These are phyloP conservation scores for Canariomyces notabilis DNA, from an alignment of 2,329 filamentous ascomycete genomes.

Conservation along the genomic window DNA sequence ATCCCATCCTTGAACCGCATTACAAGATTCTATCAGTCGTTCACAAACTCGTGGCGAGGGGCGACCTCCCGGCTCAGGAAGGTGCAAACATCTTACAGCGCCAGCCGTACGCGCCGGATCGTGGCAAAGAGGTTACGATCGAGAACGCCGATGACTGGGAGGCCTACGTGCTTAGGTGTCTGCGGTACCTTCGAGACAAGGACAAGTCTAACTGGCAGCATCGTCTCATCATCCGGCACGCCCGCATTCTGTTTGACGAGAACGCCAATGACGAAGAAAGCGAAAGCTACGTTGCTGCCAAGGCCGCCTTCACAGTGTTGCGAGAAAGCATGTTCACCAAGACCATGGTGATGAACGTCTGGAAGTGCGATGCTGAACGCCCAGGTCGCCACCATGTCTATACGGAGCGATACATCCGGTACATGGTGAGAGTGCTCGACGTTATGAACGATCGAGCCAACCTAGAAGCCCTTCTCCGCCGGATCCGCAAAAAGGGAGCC, in stretches of 20 bases:
- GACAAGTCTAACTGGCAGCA: constrained; percentile 97
- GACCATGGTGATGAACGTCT: constrained; percentile 90
- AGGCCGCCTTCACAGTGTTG: constrained; percentile 75
- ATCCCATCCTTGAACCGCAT: constrained; percentile 84
- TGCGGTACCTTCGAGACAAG: constrained; percentile 55
- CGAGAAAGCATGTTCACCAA: constrained; percentile 75
- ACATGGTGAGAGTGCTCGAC: constrained; percentile 70
- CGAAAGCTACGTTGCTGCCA: constrained; percentile 57
- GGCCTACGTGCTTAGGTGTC: constrained; percentile 47
- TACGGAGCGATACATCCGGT: constrained; percentile 78
- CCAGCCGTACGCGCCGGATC: constrained; percentile 50
- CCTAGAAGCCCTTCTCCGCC: constrained; percentile 71
- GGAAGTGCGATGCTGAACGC: constrained; percentile 84
- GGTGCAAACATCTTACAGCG: constrained; percentile 50
- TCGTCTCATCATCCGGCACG: constrained; percentile 75
- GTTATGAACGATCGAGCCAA: constrained; percentile 69
- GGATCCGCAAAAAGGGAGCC: constrained; percentile 74
- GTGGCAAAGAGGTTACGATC: constrained; percentile 41
- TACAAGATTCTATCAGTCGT: constrained; percentile 82
- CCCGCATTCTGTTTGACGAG: constrained; percentile 48
- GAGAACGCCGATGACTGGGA: constrained; percentile 61
- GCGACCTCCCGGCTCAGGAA: constrained; percentile 43
- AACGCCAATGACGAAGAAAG: constrained; percentile 42
- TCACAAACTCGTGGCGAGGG: constrained; percentile 68
- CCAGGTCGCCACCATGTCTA: constrained; percentile 88